These are phyloP conservation scores for Cladosporium sp. DNA, from an alignment of 2,329 filamentous ascomycete genomes.

Conservation along the genomic window DNA sequence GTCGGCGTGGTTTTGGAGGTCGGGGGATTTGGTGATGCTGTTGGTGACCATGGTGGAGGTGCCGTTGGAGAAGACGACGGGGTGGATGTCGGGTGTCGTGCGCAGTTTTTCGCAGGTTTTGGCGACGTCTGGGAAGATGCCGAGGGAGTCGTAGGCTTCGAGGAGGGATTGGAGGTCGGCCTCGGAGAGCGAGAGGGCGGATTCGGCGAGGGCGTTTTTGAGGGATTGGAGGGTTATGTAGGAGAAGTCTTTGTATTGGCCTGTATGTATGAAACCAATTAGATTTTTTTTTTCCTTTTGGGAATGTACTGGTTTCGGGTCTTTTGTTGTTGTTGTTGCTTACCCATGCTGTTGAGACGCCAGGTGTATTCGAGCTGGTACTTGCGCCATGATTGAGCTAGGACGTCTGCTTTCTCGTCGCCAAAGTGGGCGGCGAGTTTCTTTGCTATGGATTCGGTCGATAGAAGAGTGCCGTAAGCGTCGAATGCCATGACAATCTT, in stretches of 20 bases:
- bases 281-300: no score
- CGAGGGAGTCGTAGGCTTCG: slow-evolving; percentile 64
- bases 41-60: slow-evolving; percentile 62
- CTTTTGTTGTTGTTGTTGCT: slow-evolving; percentile 21
- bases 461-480: slow-evolving; percentile 72
- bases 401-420: slow-evolving; percentile 54
- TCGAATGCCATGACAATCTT: slow-evolving; percentile 62
- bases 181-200: slow-evolving; percentile 47
- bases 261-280: no score
- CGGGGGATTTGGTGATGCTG: slow-evolving; percentile 59
- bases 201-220: slow-evolving; percentile 63
- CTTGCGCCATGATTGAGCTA: slow-evolving; percentile 64
- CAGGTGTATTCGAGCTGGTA: slow-evolving; percentile 79
- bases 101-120: slow-evolving; percentile 53
- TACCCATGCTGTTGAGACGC: slow-evolving; percentile 74
- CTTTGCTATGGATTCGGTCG: slow-evolving; percentile 66
- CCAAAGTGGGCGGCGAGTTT: slow-evolving; percentile 61
- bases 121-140: slow-evolving; percentile 64
- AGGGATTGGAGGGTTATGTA: slow-evolving; percentile 64
- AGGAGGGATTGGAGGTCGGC: slow-evolving; percentile 56
- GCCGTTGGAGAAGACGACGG: slow-evolving; percentile 72
- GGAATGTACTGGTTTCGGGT: no score
- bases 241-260: slow-evolving; percentile 61
- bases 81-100: slow-evolving; percentile 44
- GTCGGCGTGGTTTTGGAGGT: slow-evolving; percentile 50